Evolutionary conservation across 371 early-diverging fungal species (phyloP), one percentile per base, ranked within the genome.

Genomic region (Gilbertella persicaria): DNA sequence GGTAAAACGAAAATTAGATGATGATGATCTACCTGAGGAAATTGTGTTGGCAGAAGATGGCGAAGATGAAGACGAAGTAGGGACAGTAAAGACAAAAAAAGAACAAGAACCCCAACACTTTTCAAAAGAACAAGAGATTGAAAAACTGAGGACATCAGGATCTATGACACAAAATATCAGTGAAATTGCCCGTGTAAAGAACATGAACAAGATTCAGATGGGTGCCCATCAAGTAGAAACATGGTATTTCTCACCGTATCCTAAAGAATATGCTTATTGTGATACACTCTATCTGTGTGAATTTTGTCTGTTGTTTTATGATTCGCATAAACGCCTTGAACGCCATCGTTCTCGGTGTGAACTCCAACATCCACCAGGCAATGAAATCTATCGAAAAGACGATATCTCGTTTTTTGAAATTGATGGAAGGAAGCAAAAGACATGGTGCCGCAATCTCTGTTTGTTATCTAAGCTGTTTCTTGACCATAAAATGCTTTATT

Each of bases 401-500:
- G 87, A 89, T 13, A 67, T 97, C 25, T 87, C 89, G 14, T 93
- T 97, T 63, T 97, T 94, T 67, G 97, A 97, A 64, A 84, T 97
- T 42, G 97, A 97, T 69, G 97, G 97, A 0, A 68, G 91, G 38
- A 85, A 87, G 39, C 94, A 97, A 54, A 90, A 87, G 49, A 83
- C 79, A 13, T 97, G 94, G 67, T 95, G 96, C 62, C 81, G 95
- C 46, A 95, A 96, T 62, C 69, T 96, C 26, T 90, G 94, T 52
- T 76, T 97, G 37, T 55, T 94, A 26, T 96, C 97, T 41, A 99
- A 99, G 64, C 80, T 97, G 59, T 99, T 99, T 69, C 72, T 99
- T 64, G 99, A 99, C 75, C 99, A 99, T 84, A 99, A 99, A 70
- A 98, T 99, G n/a, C 81, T 99, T 9, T 98, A 95, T 68, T 99